Evolutionary conservation across 495 filamentous ascomycete genomes (phyloP), one percentile per base, ranked within the genome.

Genomic region (Aspergillus panamensis): DNA sequence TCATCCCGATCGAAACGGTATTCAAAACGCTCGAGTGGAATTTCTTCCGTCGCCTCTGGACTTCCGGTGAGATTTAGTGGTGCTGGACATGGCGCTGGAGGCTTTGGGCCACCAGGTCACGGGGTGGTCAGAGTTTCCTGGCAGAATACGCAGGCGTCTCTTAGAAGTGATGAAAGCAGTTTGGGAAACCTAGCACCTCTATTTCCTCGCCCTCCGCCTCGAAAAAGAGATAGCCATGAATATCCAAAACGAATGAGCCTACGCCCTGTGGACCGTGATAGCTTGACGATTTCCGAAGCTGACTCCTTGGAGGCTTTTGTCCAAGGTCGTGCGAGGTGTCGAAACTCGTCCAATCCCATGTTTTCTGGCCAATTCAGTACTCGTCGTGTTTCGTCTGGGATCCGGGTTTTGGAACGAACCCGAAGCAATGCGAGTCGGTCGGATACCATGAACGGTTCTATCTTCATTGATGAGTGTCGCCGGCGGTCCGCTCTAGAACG

Each of bases 1-100:
- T 78, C 75, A 20, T 71, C 73, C 8, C 65, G 70, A 33, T 78
- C 73, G 0, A 77, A 67, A 54, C 61, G 72, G 49, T 66, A 72
- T 52, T 80, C 77, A 0, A 77, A 69, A 54, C 73, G 76, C 8
- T 74, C 76, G 0, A 79, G 78, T 56, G 76, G 76, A 2, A 74
- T 77, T 29, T 74, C 70, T 5, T 66, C 68, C 19, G 61, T 74
- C 48, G 70, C 71, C 29, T 64, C 75, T 29, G 70, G 72, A 8
- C 54, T 77, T 9, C 74, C 75, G 1, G 66, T 74, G 3, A 63
- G 76, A 51, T 64, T 75, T 19, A 77, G 75, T 54, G 78, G 77
- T 17, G 73, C 77, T 29, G 77, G 77, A 1, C 78, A 79, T 62
- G 77, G 77, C 9, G 74, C 75, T n/a, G 77, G 76, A 51, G 75